Evolutionary conservation across 306 rosid genomes (phyloP).

Genomic region (Herpetospermum pedunculosum): DNA sequence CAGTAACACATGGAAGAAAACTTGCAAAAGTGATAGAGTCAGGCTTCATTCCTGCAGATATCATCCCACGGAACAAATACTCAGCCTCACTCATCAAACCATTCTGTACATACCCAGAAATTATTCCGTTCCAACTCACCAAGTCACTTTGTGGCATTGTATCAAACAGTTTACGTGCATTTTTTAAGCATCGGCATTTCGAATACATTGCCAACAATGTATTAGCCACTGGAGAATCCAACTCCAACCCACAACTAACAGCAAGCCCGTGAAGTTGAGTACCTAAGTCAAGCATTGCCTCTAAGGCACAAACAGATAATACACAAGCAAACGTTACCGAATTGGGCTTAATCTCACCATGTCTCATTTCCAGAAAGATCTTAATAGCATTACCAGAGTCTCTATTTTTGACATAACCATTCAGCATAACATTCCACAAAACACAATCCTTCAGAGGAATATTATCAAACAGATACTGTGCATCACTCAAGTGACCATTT

Average conservation of each 20-base stretch:
- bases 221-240: conserved; percentile 48
- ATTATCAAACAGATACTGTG: too few relatives aligned
- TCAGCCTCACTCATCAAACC: conserved; percentile 42
- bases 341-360: neutral
- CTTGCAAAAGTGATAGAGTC: conserved; percentile 55
- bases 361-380: too few relatives aligned
- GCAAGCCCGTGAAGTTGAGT: conserved; percentile 56
- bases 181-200: conserved; percentile 32
- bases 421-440: too few relatives aligned
- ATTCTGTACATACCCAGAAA: conserved; percentile 58
- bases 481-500: too few relatives aligned
- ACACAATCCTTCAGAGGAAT: too few relatives aligned
- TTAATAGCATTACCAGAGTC: too few relatives aligned
- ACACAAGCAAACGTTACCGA: conserved; percentile 44
- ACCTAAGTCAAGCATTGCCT: conserved; percentile 41
- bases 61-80: conserved; percentile 39
- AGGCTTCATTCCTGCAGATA: conserved; percentile 46
- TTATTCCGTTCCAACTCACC: conserved; percentile 66
- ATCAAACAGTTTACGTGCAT: conserved; percentile 41
- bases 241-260: conserved; percentile 41
- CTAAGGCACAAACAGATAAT: conserved; percentile 44
- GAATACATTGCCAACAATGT: conserved; percentile 53
- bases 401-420: too few relatives aligned
- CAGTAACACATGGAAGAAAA: conserved; percentile 53
- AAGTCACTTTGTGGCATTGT: conserved; percentile 40